A percentile compares a stretch with the other conserved stretches of the same genome.
phyloP scores from a whole-genome alignment of 1,139 yeast genomes.

The Saccharomyces hybrid region DNA sequence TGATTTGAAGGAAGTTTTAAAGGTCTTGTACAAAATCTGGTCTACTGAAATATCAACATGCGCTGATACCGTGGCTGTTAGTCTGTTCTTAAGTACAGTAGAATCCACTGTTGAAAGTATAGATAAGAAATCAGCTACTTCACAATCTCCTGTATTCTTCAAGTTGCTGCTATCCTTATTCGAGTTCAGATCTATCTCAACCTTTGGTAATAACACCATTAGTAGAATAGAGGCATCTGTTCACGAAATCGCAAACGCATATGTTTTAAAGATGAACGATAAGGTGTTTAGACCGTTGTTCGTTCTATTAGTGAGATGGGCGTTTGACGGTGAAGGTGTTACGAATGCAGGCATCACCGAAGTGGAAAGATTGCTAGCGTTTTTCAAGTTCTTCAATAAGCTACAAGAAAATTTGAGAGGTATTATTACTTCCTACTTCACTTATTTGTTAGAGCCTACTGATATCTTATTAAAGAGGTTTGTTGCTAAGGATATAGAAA shows the following conservation, averaged over 20 bases:
- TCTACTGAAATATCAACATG: constrained; percentile 39
- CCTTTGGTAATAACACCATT: constrained; percentile 64
- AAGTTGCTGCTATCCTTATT: constrained; percentile 65
- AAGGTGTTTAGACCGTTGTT: constrained; percentile 89
- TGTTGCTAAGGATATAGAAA: constrained; percentile 33
- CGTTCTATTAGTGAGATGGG: constrained; percentile 88
- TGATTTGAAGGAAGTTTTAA: constrained; percentile 57
- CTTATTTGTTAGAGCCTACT: constrained; percentile 77
- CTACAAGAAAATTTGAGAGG: constrained; percentile 78
- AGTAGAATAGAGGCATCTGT: constrained; percentile 75
- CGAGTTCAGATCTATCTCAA: constrained; percentile 52
- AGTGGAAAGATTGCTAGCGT: constrained; percentile 54
- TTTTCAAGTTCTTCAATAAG: constrained; percentile 80
- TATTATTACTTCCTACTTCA: constrained; percentile 80
- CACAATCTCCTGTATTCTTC: constrained; percentile 61
- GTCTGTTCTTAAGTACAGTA: constrained; percentile 59
- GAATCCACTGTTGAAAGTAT: constrained; percentile 58
- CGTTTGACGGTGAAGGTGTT: constrained; percentile 72
- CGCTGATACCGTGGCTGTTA: constrained; percentile 46
- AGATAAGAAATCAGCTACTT: constrained; percentile 70
- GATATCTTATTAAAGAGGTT: constrained; percentile 47
- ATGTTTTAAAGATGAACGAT: constrained; percentile 87
- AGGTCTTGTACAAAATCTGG: constrained; percentile 61
- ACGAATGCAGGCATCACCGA: constrained; percentile 40
- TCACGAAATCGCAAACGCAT: constrained; percentile 63